These are phyloP conservation scores for Syncephalastrum sp. DNA, from an alignment of 371 early-diverging fungal genomes.

Conservation along the genomic window DNA sequence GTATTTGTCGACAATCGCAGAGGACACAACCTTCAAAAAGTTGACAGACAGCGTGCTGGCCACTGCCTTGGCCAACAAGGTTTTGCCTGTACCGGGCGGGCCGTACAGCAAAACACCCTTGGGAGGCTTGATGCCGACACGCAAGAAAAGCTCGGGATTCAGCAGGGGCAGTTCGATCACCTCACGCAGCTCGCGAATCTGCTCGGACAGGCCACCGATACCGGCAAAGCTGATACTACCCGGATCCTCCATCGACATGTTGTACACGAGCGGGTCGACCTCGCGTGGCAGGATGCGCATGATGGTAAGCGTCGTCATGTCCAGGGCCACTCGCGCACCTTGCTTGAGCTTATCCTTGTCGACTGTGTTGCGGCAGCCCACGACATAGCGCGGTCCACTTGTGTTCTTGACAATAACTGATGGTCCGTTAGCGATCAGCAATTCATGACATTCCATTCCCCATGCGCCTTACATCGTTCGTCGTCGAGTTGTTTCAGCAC, in stretches of 20 bases:
- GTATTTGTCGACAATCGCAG: slow-evolving; percentile 99
- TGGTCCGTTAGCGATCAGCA: background rate
- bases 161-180: slow-evolving; percentile 98
- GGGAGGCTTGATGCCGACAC: slow-evolving; percentile 98
- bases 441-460: background rate
- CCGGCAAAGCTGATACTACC: slow-evolving; percentile 95
- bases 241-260: slow-evolving; percentile 98
- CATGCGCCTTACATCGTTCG: slow-evolving; percentile 81
- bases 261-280: slow-evolving; percentile 99
- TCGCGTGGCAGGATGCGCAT: slow-evolving; percentile 99
- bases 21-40: slow-evolving; percentile 96
- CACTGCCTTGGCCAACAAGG: slow-evolving; percentile 94
- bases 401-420: slow-evolving; percentile 98
- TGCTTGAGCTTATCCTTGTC: slow-evolving; percentile 92
- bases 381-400: slow-evolving; percentile 99
- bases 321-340: slow-evolving; percentile 97
- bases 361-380: slow-evolving; percentile 96
- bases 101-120: slow-evolving; percentile 99
- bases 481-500: slow-evolving; percentile 98
- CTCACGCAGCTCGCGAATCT: slow-evolving; percentile 98
- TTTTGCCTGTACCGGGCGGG: slow-evolving; percentile 97
- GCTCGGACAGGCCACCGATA: slow-evolving; percentile 97
- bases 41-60: slow-evolving; percentile 97
- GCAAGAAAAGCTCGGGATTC: slow-evolving; percentile 98
- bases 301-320: slow-evolving; percentile 99